Base-by-base conservation (phyloP, 2,329 filamentous ascomycete genomes). In the Penicillium griseofulvum region DNA sequence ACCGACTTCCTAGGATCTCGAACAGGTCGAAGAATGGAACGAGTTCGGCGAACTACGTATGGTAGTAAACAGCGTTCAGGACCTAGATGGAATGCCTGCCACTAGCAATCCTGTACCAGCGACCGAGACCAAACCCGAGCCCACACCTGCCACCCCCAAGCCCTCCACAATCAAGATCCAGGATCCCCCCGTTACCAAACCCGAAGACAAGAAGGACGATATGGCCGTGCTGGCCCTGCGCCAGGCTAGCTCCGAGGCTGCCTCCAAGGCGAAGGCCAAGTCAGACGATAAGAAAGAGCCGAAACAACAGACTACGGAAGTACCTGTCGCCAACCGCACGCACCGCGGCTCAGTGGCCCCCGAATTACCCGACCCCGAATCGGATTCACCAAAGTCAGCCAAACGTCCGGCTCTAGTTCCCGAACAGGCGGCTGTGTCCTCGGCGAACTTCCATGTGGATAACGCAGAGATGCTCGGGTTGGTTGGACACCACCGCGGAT, bases 1-100 rank as follows among this genome's bases (percentile, higher is more conserved):
- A 26, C 9, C 14, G 26, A 8, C 10, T 8, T 60, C 38, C 38
- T 62, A 97, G 92, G 94, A 97, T 72, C 82, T 97, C 47, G 88
- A 93, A 61, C 88, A 97, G 74, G 86, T 97, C 60, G 94, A 99
- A 76, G 94, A 99, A 72, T 97, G 93, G 94, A 99, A 99, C 78
- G 94, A 99, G 74, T 97, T 95, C 75, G 91, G 91, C 75, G 93
- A 97, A 76, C 83, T 99, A 58, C 91, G 91, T 74, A 85, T 93
- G 75, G 88, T 93, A 66, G 85, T 97, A 65, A 80, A 80, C 41
- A 75, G 67, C 52, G 66, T 72, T 44, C 57, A 67, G 67, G 71
- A 73, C 51, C 58, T 73, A 28, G 66, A 70, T 45, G 64, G 65
- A 31, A 66, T 72, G 52, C 63, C 67, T 14, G 66, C 64, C 59